Evolutionary conservation across 768 basidiomycete genomes (phyloP), one percentile per base, ranked within the genome.

Genomic region (Mycena alexandri): DNA sequence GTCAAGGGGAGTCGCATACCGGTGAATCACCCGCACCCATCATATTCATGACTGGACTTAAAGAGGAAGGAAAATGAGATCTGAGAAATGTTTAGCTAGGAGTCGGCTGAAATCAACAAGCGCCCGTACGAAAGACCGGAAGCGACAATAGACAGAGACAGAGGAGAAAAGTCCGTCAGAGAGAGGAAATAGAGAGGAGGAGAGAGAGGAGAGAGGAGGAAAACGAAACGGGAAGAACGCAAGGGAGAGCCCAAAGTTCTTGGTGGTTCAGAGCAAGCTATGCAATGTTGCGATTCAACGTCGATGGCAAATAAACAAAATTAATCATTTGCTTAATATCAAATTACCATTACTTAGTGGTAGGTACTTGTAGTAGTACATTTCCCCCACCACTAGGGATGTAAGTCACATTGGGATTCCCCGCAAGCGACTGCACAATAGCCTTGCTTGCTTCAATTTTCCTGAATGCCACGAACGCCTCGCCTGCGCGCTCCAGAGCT

Each of bases 391-490:
- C 84, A 72, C 90, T 90, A 52, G 95, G 95, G 65, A 98, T 89
- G 76, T 95, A 98, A 38, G 94, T 91, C 75, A 98, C 94, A 78
- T 96, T 96, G 66, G 87, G 86, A 74, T 93, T 96, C 71, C 76
- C 80, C 42, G 92, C 75, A 74, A 98, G 83, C 69, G 94, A 95
- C 75, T 90, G 88, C 60, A 92, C 98, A 76, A 99, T 98, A 62
- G 97, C 98, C 83, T 98, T 95, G 85, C 92, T 93, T 58, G 98
- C 96, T 82, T 99, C 98, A 74, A 99, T 99, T 82, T 95, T 93
- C 72, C 98, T 86, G 78, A 99, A 88, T 65, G 94, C 90, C 57
- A 99, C 90, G 80, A 99, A 97, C 36, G 94, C 96, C 74, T 98
- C 96, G 11, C 97, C 97, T 2, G 98, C 97, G 83, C 91, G 93